phyloP scores from a whole-genome alignment of 1,284 basidiomycete genomes.

The Bjerkandera adusta region DNA sequence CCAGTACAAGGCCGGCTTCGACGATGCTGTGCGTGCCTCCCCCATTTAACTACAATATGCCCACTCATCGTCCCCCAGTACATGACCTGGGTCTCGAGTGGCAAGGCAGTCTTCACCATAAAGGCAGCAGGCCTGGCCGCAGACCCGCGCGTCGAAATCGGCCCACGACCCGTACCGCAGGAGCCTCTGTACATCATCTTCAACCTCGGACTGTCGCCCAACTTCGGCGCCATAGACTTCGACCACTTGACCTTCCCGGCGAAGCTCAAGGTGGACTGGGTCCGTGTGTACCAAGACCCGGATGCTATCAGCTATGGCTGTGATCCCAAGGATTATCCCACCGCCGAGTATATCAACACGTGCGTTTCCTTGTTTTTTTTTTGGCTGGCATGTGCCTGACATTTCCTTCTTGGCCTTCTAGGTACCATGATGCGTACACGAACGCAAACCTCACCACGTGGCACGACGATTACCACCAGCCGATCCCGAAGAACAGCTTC shows the following conservation, averaged over 20 bases:
- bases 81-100: constrained; percentile 58
- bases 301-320: constrained; percentile 49
- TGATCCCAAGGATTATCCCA: constrained; percentile 51
- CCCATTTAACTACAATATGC: too few relatives aligned
- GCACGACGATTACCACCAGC: too few relatives aligned
- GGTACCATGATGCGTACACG: too few relatives aligned
- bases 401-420: too few relatives aligned
- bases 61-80: too few relatives aligned
- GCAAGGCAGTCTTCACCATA: constrained; percentile 56
- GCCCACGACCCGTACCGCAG: constrained; percentile 57
- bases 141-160: constrained; percentile 48
- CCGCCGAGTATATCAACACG: constrained; percentile 50
- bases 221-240: constrained; percentile 51
- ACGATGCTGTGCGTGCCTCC: too few relatives aligned
- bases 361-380: too few relatives aligned
- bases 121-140: constrained; percentile 53
- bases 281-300: constrained; percentile 53
- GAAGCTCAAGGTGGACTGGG: constrained; percentile 55
- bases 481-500: too few relatives aligned
- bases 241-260: constrained; percentile 41
- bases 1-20: constrained; percentile 38
- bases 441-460: too few relatives aligned
- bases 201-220: constrained; percentile 54
- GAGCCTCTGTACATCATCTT: constrained; percentile 63
- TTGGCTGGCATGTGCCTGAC: too few relatives aligned